A percentile compares a stretch with the other conserved stretches of the same genome.
phyloP scores from a whole-genome alignment of 1,284 basidiomycete genomes.

The Ustilago vetiveriae region DNA sequence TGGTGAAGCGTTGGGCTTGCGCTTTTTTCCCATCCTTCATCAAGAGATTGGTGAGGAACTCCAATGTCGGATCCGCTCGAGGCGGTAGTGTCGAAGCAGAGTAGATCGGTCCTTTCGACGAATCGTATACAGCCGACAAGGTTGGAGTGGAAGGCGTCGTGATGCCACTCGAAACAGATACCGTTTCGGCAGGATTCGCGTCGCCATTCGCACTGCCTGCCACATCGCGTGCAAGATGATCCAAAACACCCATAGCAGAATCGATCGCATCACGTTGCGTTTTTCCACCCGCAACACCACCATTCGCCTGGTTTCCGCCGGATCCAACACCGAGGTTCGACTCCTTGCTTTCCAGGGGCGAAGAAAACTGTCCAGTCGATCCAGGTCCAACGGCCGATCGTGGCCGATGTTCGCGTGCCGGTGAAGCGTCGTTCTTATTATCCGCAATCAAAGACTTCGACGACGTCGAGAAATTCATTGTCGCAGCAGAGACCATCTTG shows the following conservation, averaged over 20 bases:
- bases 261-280: conserved; percentile 34
- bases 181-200: no score
- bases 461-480: conserved; percentile 4
- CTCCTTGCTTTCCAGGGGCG: conserved; percentile 11
- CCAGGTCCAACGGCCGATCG: conserved; percentile 13
- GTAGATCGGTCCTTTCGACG: conserved; percentile 28
- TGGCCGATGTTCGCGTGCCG: conserved; percentile 27
- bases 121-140: conserved; percentile 14
- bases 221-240: conserved; percentile 19
- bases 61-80: conserved; percentile 60
- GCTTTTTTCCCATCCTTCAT: conserved; percentile 69
- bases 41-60: conserved; percentile 66
- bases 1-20: conserved; percentile 62
- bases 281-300: conserved; percentile 2
- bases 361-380: conserved; percentile 1
- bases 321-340: conserved; percentile 10
- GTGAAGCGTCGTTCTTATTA: conserved; percentile 23
- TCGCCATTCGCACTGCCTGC: no score
- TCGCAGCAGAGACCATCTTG: neutral
- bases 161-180: conserved; percentile 2
- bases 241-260: conserved; percentile 35
- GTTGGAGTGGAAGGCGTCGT: conserved; percentile 14
- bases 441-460: conserved; percentile 13
- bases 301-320: no score
- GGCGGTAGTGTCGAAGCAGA: conserved; percentile 47